Conservation (phyloP, 192 early-diverging fungal genomes). For the Gorgonomyces haynaldii region DNA sequence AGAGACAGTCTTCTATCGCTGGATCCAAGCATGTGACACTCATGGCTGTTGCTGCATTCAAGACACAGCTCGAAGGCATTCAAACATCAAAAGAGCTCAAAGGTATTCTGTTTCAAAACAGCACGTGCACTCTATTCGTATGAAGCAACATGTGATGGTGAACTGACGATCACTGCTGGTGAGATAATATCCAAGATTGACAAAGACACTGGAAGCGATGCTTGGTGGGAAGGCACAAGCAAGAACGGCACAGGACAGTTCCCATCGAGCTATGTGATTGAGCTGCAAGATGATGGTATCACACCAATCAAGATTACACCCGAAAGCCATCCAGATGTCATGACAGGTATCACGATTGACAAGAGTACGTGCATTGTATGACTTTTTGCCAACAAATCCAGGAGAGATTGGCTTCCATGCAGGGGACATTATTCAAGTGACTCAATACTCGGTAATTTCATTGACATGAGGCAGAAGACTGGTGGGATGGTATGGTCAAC, state of each 20-base stretch:
- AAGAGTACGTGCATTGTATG: constrained; percentile 74
- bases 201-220: constrained; percentile 46
- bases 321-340: neutral
- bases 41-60: neutral
- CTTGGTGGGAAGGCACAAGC: constrained; percentile 89
- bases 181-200: constrained; percentile 26
- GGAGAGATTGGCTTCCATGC: constrained; percentile 84
- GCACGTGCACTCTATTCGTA: constrained; percentile 65
- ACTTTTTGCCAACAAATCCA: constrained; percentile 68
- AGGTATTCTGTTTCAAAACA: constrained; percentile 1
- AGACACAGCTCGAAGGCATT: neutral
- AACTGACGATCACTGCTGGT: constrained; percentile 61
- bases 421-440: constrained; percentile 76
- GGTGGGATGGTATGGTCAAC: constrained; percentile 83
- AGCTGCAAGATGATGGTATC: constrained; percentile 9
- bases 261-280: constrained; percentile 85
- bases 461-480: constrained; percentile 31
- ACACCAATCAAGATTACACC: neutral
- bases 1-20: too few species aligned
- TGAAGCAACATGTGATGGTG: constrained; percentile 74
- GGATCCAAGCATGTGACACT: too few species aligned
- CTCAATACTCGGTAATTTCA: constrained; percentile 38
- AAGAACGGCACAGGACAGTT: constrained; percentile 57
- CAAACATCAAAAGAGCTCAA: neutral
- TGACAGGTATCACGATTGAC: neutral